Conservation (phyloP, 306 rosid species). For the Sicyos baderoa region DNA sequence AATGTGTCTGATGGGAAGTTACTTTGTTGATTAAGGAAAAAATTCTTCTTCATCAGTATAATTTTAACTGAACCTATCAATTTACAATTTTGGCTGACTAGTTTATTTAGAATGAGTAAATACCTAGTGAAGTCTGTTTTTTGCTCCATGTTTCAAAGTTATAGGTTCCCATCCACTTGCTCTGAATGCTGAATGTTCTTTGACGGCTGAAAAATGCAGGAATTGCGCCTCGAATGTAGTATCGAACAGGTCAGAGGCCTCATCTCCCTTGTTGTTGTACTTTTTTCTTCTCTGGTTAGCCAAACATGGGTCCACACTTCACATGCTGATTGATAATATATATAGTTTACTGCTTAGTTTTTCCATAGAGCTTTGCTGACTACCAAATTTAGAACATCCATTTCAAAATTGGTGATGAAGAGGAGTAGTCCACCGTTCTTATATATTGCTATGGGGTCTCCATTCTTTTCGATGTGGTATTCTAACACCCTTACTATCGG, state of each 20-base stretch:
- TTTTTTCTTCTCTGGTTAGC: slow-evolving; percentile 3
- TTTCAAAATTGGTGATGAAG: no score
- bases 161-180: slow-evolving; percentile 7
- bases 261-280: slow-evolving; percentile 4
- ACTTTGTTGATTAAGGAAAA: slow-evolving; percentile 20
- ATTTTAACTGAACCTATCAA: slow-evolving; percentile 3
- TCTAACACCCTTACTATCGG: background rate
- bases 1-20: slow-evolving; percentile 24
- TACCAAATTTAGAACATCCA: background rate
- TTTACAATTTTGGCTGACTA: slow-evolving; percentile 8
- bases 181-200: slow-evolving; percentile 12
- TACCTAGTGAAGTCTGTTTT: slow-evolving; percentile 15
- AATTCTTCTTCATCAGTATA: background rate
- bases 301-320: background rate
- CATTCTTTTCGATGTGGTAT: no score
- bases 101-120: slow-evolving; percentile 18
- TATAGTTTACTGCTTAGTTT: slow-evolving; percentile 1
- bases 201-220: background rate
- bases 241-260: slow-evolving; percentile 8
- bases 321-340: background rate
- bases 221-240: background rate
- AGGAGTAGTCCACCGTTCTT: no score
- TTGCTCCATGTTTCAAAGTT: background rate
- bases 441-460: no score
- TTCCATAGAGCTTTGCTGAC: background rate